Percentiles rank a stretch among this genome's conserved stretches.
Conservation (phyloP, 2,329 filamentous ascomycete genomes). For the Colletotrichum nymphaeae region DNA sequence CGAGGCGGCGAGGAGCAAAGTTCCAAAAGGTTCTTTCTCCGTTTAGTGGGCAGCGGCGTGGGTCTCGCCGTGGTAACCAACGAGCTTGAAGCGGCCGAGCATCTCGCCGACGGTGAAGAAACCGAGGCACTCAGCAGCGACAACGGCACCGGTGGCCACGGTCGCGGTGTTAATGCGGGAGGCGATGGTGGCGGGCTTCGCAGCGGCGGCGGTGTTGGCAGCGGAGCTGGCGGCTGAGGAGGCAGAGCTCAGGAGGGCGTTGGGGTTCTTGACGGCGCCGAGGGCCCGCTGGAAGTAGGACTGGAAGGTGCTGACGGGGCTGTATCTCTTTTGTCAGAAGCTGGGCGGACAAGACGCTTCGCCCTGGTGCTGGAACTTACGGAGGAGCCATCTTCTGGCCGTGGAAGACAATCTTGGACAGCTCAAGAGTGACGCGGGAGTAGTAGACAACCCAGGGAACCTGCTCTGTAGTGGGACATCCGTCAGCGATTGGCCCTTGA, state of each 20-base stretch:
- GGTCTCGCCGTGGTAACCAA: conserved; percentile 86
- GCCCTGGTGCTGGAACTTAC: conserved; percentile 69
- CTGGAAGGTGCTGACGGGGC: conserved; percentile 85
- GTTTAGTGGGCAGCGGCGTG: conserved; percentile 69
- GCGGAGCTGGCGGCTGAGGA: conserved; percentile 67
- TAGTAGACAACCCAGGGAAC: conserved; percentile 92
- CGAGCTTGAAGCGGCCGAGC: conserved; percentile 92
- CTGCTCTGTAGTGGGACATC: conserved; percentile 68
- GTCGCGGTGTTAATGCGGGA: conserved; percentile 73
- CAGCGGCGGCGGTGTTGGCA: conserved; percentile 63
- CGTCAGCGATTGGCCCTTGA: conserved; percentile 13
- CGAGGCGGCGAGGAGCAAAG: neutral
- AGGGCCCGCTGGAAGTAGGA: conserved; percentile 82
- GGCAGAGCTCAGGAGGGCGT: conserved; percentile 65
- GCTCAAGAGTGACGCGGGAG: conserved; percentile 86
- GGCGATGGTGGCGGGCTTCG: conserved; percentile 47
- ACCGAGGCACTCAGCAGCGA: conserved; percentile 87
- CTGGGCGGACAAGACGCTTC: neutral
- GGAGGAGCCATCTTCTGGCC: conserved; percentile 93
- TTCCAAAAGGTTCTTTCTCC: neutral
- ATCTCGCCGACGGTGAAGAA: conserved; percentile 99
- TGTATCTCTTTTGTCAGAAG: conserved; percentile 49
- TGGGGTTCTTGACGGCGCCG: conserved; percentile 78
- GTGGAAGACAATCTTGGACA: conserved; percentile 87
- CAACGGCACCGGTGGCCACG: conserved; percentile 78